Evolutionary conservation across 2,329 filamentous ascomycete species (phyloP), one percentile per base, ranked within the genome.

Genomic region (Huntiella decipiens): DNA sequence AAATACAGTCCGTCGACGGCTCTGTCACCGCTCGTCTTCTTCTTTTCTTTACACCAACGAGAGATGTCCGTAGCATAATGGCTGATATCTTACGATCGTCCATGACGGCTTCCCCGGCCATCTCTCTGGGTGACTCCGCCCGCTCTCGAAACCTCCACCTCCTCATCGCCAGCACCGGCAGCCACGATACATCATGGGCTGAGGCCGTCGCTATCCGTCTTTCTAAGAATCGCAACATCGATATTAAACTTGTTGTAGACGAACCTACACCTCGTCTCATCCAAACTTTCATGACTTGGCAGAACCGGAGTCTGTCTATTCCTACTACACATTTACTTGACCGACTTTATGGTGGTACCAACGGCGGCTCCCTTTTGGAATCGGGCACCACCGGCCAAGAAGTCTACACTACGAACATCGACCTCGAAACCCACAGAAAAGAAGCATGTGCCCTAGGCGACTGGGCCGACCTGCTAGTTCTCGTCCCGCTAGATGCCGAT

Each of bases 391-490:
- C 28, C 8, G 44, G 55, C 56, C 31, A 19, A 28, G 36, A 32
- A 19, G 40, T n/a, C 22, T 44, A 39, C 16, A 31, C 17, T 5
- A 11, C 10, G 4, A 11, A 28, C 7, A 28, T 19, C 12, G 22
- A 12, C 11, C 37, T 50, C 31, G 48, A 50, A 31, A 22, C 40
- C 13, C 47, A 36, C 34, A 45, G 45, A 28, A 47, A 50, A 34
- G 17, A 67, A 51, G 75, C 67, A 3, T 74, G 66, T 53, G 79
- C 84, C 52, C 62, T 92, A 50, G 83, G 85, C 52, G 73, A 83
- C 51, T 95, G 87, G 87, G 84, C 87, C 4, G 82, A 94, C 60
- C 64, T 94, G 53, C 68, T 94, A 49, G 77, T 94, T 31, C 73
- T 93, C 47, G 82, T 82, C 5, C 85, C 87, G 3, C 79, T 93